Percentiles rank a stretch among this genome's conserved stretches.
These are phyloP conservation scores for Auricularia auricula-judae DNA, from an alignment of 768 basidiomycete genomes.

Conservation along the genomic window DNA sequence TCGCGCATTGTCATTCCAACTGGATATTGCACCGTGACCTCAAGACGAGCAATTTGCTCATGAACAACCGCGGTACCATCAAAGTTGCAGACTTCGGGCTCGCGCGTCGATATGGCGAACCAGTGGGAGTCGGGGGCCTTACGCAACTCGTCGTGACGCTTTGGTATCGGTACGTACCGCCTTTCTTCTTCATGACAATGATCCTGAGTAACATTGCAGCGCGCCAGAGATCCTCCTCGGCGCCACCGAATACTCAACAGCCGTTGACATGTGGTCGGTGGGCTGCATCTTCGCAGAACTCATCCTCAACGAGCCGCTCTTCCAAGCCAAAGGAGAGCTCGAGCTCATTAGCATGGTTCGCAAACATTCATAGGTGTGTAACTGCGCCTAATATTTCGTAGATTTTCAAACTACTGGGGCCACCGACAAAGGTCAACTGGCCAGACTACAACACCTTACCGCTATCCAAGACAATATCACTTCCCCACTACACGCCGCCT, in stretches of 20 bases:
- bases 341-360: conserved; percentile 74
- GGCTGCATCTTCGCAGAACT: conserved; percentile 98
- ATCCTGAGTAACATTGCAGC: conserved; percentile 28
- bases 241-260: conserved; percentile 86
- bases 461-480: conserved; percentile 63
- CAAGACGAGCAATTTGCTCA: conserved; percentile 93
- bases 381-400: conserved; percentile 6
- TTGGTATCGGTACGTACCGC: conserved; percentile 80
- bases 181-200: conserved; percentile 11
- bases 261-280: conserved; percentile 97
- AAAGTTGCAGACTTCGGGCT: conserved; percentile 98
- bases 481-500: conserved; percentile 63
- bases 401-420: conserved; percentile 90
- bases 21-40: conserved; percentile 98
- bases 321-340: conserved; percentile 91
- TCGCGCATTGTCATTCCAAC: conserved; percentile 86
- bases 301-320: conserved; percentile 89
- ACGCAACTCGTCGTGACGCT: conserved; percentile 97
- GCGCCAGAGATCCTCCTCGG: conserved; percentile 94
- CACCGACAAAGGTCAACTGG: conserved; percentile 83
- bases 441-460: conserved; percentile 74
- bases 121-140: conserved; percentile 90
- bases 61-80: conserved; percentile 98
- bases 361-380: neutral
- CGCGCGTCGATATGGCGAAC: conserved; percentile 91